Base-by-base conservation (phyloP, 495 filamentous ascomycete species). In the Terfezia claveryi region DNA sequence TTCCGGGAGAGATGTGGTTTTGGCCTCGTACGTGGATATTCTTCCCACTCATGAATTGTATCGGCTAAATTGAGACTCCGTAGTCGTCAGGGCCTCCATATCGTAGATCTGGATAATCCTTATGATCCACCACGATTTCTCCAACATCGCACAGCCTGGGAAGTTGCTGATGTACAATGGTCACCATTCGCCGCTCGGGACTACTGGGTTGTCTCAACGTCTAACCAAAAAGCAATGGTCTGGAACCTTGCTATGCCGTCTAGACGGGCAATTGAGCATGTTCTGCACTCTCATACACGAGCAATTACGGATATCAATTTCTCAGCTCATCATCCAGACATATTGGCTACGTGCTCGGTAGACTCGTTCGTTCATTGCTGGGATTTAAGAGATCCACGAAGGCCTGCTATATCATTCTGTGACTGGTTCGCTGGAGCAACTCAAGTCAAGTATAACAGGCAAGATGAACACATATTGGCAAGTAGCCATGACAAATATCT, bases 241-340 rank as follows among this genome's bases (percentile, higher is more conserved):
- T 94, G 87, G 88, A 96, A 94, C 64, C 71, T 96, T 60, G 83
- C 79, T 44, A 77, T 92, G 70, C 78, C 80, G 53, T 75, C 81
- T n/a, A 78, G 80, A 2, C 73, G 75, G 2, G 75, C 77, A 32
- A 85, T 94, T 50, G 85, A 98, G 67, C 78, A 86, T 67, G 84
- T 86, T n/a, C 74, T 95, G 38, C 85, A 94, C 64, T 87, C 77
- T 11, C 89, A 96, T 66, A 82, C 77, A 1, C 74, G 89, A 51
- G 87, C 88, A 55, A 96, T 96, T 54, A 94, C 88, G 12, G 89
- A 96, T 62, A 87, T 94, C 66, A 96, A 96, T 65, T 96, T 94
- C 66, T 91, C 83, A 0, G 88, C 89, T 0, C 85, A 93, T 63
- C 81, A 94, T 66, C 83, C 87, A 0, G 87, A 94, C 59, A 72